Evolutionary conservation across 768 basidiomycete species (phyloP).

Genomic region (Serpula lacrymans): DNA sequence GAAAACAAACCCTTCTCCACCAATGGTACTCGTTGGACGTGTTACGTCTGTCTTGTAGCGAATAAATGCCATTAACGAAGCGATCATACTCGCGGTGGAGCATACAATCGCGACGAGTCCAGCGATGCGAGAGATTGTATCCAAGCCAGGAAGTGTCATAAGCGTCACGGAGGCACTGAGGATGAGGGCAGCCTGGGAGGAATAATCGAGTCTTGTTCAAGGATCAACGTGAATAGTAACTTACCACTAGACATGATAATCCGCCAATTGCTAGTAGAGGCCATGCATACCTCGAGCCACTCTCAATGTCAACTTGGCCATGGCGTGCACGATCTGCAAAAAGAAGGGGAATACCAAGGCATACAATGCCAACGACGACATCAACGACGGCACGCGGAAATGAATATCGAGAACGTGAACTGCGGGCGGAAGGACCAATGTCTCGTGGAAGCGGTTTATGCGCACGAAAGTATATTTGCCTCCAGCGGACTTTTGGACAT

Average conservation of each 20-base stretch:
- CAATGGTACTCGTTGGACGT: conserved; percentile 39
- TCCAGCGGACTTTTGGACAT: conserved; percentile 50
- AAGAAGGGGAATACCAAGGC: conserved; percentile 77
- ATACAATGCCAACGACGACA: conserved; percentile 58
- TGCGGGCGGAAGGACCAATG: conserved; percentile 26
- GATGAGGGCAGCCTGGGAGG: conserved; percentile 67
- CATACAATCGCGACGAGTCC: conserved; percentile 68
- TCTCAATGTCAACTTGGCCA: conserved; percentile 58
- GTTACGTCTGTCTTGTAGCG: conserved; percentile 66
- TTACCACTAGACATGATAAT: conserved; percentile 61
- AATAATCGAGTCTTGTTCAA: conserved; percentile 14
- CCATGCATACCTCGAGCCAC: too few species aligned
- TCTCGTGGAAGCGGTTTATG: conserved; percentile 63
- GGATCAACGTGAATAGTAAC: conserved; percentile 24
- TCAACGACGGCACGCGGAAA: conserved; percentile 53
- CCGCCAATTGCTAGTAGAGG: conserved; percentile 65
- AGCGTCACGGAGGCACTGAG: conserved; percentile 81
- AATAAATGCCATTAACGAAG: conserved; percentile 68
- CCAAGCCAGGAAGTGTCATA: conserved; percentile 73
- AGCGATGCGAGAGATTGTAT: conserved; percentile 57
- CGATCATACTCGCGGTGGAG: conserved; percentile 65
- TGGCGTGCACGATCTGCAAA: conserved; percentile 53
- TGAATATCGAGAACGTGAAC: conserved; percentile 25
- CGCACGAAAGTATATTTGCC: conserved; percentile 67
- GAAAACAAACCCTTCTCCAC: conserved; percentile 58